Evolutionary conservation across 2,329 filamentous ascomycete species (phyloP), one percentile per base, ranked within the genome.

Genomic region (Dryadomyces quercivorus): DNA sequence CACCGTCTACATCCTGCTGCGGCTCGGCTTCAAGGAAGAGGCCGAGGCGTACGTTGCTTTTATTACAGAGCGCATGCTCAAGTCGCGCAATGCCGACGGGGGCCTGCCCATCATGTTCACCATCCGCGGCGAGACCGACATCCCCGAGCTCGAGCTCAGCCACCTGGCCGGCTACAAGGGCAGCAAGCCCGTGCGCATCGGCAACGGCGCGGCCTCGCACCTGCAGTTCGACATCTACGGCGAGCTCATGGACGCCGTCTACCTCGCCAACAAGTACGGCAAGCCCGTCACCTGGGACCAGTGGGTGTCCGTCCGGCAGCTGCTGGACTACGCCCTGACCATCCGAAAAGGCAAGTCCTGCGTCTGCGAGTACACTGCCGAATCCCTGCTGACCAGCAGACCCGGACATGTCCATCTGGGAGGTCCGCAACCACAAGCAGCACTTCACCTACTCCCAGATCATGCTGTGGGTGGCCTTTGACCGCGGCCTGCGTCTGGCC

Each of bases 351-450:
- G 80, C 74, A 68, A 69, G 62, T n/a, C n/a, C n/a, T n/a, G n/a
- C n/a, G n/a, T n/a, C n/a, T n/a, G n/a, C n/a, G n/a, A n/a, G n/a
- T n/a, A n/a, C n/a, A n/a, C n/a, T n/a, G n/a, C n/a, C n/a, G n/a
- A n/a, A n/a, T 34, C 22, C 6, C 53, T 36, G 22, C 54, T 61
- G 55, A 65, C 50, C 36, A 5, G 13, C 49, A 77, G 75, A 83
- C 46, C 80, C 81, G 13, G 86, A 91, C 63, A 89, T 89, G 85
- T 88, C 84, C 2, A 91, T 90, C 61, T 90, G 86, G 86, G 86
- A 91, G 65, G 85, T 88, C 6, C 79, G 86, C 45, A 86, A 86
- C 59, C 72, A 82, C 62, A 85, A 85, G 64, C 85, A 89, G 66
- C 80, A 88, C 63, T 91, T 89, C 60, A 80, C 84, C 15, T 91